Base-by-base conservation (phyloP, 345 rosid genomes). In the Gynandropsis gynandra region DNA sequence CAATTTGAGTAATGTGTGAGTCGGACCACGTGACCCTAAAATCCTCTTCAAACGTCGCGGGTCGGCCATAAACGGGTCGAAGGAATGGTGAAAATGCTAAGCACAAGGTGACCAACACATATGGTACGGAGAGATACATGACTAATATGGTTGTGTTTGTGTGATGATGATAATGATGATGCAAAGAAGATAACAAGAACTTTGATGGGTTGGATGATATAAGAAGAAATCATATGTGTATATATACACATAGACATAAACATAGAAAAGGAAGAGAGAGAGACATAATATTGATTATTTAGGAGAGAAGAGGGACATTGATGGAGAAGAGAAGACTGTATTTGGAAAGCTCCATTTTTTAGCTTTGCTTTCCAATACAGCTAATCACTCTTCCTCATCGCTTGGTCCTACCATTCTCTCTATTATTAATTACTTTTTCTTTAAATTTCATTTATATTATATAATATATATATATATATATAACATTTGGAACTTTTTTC, bases 21-120 rank as follows among this genome's bases (percentile, higher is more conserved):
- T 83, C 89, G 12, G 95, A 47, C 97, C 97, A 89, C 7, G 95
- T 75, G 68, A 89, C 50, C 13, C 16, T 69, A 54, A 89, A 89
- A 63, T 85, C 94, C 39, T 83, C 68, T 21, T 70, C 39, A 46
- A 89, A 89, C 59, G 80, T 75, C 12, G 88, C 82, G 0, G 83
- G 86, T 46, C 84, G 69, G 7, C 77, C 83, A 7, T 41, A 15
- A 36, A 68, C 53, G 18, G 68, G 51, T 13, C 61, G 69, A 55
- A 41, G 40, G 60, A 52, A 65, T 47, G 59, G 61, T 10, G 62
- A 58, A 27, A 42, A 57, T 55, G 7, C 53, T 29, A 33, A 69
- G 18, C 69, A 36, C 18, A 65, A 11, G 48, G 62, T 53, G 17
- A 60, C 19, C 21, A 53, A 53, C 56, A 56, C 67, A 57, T 61